These are phyloP conservation scores for Homolaphlyctis polyrhiza DNA, from an alignment of 371 early-diverging fungal genomes.

Conservation along the genomic window DNA sequence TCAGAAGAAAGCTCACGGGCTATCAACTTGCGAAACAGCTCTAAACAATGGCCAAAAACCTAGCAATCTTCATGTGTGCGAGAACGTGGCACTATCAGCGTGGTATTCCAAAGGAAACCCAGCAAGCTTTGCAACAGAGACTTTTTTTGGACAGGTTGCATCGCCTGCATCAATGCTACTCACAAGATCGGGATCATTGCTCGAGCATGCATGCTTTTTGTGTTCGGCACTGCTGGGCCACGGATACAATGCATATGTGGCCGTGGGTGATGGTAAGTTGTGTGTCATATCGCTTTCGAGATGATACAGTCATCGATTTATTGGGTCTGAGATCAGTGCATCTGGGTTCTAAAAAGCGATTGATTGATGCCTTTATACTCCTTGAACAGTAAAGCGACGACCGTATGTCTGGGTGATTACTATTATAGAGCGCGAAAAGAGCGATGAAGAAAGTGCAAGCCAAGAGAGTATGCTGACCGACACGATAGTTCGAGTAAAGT, in stretches of 20 bases:
- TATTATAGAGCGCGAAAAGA: too few relatives aligned
- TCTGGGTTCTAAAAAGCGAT: not conserved
- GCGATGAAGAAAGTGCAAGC: too few relatives aligned
- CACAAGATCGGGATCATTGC: constrained; percentile 14
- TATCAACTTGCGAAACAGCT: too few relatives aligned
- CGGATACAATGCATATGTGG: constrained; percentile 29
- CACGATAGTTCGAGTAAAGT: not conserved
- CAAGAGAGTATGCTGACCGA: too few relatives aligned
- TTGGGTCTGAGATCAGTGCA: too few relatives aligned
- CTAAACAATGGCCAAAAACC: too few relatives aligned
- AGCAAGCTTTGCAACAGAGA: constrained; percentile 17
- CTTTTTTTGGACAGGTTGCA: constrained; percentile 22
- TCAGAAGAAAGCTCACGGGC: constrained; percentile 9
- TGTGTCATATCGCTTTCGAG: too few relatives aligned
- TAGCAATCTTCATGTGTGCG: not conserved
- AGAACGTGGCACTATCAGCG: not conserved
- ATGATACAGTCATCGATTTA: too few relatives aligned
- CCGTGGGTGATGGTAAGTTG: constrained; percentile 27
- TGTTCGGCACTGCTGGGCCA: constrained; percentile 29
- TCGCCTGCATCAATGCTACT: constrained; percentile 28
- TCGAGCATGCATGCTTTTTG: constrained; percentile 34
- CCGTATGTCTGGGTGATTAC: constrained; percentile 38
- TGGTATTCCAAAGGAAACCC: not conserved
- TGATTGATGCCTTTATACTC: not conserved
- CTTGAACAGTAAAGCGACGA: constrained; percentile 17